A percentile compares a stretch with the other conserved stretches of the same genome.
Evolutionary conservation across 177 flowering plant species (phyloP).

Genomic region (Vitis hybrid): DNA sequence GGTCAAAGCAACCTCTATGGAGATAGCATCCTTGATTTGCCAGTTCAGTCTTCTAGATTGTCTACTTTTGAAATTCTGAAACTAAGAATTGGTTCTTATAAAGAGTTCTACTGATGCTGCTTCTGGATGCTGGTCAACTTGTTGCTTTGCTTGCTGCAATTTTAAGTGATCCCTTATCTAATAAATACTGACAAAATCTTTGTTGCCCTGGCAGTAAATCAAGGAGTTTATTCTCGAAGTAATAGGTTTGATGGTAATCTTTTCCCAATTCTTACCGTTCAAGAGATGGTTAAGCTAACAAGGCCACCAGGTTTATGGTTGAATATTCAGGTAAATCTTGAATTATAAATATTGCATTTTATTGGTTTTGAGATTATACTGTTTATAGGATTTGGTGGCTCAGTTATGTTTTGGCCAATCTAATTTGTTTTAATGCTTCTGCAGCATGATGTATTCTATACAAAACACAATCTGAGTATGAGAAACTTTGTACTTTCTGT

Average conservation of each 20-base stretch:
- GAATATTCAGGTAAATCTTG: slow-evolving; percentile 70
- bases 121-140: neutral
- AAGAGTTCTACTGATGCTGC: neutral
- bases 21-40: neutral
- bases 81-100: neutral
- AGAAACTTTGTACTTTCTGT: slow-evolving; percentile 63
- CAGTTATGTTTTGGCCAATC: neutral
- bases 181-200: slow-evolving; percentile 13
- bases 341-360: neutral
- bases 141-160: neutral
- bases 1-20: neutral
- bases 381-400: neutral
- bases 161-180: neutral
- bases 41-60: neutral
- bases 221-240: slow-evolving; percentile 61
- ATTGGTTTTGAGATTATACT: neutral
- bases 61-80: neutral
- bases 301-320: slow-evolving; percentile 70
- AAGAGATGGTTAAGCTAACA: slow-evolving; percentile 33
- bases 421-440: slow-evolving; percentile 14
- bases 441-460: slow-evolving; percentile 81
- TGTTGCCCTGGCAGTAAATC: slow-evolving; percentile 45
- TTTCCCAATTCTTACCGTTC: slow-evolving; percentile 43
- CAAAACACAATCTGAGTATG: slow-evolving; percentile 74
- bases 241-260: slow-evolving; percentile 41